phyloP scores from a whole-genome alignment of 306 rosid genomes.

The Prunus padus region DNA sequence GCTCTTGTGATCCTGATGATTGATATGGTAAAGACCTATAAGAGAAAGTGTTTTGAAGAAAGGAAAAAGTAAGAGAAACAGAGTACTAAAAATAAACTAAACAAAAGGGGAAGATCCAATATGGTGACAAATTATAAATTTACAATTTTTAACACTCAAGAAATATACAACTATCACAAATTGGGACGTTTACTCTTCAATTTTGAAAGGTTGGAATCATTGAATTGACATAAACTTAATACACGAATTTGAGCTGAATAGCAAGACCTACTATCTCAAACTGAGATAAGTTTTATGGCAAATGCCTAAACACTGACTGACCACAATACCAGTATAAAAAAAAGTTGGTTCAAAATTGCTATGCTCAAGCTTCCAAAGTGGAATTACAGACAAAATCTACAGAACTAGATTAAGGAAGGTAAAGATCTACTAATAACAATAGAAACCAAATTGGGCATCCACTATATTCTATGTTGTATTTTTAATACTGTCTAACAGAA shows the following conservation, averaged over 20 bases:
- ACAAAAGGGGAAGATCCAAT: conserved; percentile 7
- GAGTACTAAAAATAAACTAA: not conserved
- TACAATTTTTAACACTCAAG: not conserved
- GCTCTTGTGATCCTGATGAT: not conserved
- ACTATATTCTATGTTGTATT: not conserved
- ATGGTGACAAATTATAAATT: not conserved
- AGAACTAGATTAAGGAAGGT: not conserved
- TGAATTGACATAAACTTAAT: not conserved
- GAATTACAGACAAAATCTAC: not conserved
- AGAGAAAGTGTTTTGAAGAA: not conserved
- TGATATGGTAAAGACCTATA: not conserved
- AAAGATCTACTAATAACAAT: not conserved
- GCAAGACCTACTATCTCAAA: conserved; percentile 8
- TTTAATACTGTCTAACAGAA: not conserved
- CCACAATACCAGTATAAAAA: not conserved
- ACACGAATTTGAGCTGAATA: not conserved
- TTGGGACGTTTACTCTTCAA: not conserved
- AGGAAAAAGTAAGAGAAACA: not conserved
- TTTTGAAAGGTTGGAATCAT: not conserved
- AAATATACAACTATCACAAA: not conserved
- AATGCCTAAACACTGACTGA: conserved; percentile 3
- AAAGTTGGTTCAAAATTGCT: not conserved
- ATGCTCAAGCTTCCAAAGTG: not conserved
- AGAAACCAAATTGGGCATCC: not conserved
- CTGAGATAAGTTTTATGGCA: not conserved